A percentile compares a stretch with the other conserved stretches of the same genome.
Evolutionary conservation across 106 monocot species (phyloP).

Genomic region (Acanthochlamys bracteata): DNA sequence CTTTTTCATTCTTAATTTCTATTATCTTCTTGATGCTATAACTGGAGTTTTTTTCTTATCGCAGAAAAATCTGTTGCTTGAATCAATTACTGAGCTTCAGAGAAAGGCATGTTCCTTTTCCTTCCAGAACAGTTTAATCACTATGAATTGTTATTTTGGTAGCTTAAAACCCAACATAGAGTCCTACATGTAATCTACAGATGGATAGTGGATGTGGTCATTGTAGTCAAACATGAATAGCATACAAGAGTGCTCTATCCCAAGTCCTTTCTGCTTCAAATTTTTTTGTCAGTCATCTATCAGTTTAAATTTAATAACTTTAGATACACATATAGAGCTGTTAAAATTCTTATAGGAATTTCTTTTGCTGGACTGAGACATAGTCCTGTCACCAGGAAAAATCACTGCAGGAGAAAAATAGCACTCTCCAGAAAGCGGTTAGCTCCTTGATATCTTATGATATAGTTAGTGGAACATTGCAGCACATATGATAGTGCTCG

Average conservation of each 20-base stretch:
- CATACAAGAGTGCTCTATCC: too few relatives aligned
- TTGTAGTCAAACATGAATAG: not conserved
- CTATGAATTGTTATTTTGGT: not conserved
- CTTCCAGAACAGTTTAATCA: not conserved
- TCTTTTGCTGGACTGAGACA: not conserved
- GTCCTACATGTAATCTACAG: too few relatives aligned
- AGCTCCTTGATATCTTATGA: not conserved
- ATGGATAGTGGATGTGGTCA: too few relatives aligned
- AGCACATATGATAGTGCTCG: too few relatives aligned
- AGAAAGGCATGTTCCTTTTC: constrained; percentile 30
- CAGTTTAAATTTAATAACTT: not conserved
- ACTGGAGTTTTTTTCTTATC: not conserved
- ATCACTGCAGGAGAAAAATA: constrained; percentile 38
- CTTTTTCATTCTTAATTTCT: too few relatives aligned
- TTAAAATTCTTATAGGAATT: not conserved
- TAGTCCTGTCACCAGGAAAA: constrained; percentile 29
- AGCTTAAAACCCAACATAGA: too few relatives aligned
- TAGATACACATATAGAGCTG: not conserved
- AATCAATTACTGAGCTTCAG: constrained; percentile 47
- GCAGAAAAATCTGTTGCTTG: constrained; percentile 37
- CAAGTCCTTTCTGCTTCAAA: too few relatives aligned
- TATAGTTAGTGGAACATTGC: too few relatives aligned
- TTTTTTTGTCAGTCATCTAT: not conserved
- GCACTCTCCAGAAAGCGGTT: constrained; percentile 38
- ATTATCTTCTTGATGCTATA: not conserved